phyloP scores from a whole-genome alignment of 2,329 filamentous ascomycete species.

The Fusarium liriodendri region DNA sequence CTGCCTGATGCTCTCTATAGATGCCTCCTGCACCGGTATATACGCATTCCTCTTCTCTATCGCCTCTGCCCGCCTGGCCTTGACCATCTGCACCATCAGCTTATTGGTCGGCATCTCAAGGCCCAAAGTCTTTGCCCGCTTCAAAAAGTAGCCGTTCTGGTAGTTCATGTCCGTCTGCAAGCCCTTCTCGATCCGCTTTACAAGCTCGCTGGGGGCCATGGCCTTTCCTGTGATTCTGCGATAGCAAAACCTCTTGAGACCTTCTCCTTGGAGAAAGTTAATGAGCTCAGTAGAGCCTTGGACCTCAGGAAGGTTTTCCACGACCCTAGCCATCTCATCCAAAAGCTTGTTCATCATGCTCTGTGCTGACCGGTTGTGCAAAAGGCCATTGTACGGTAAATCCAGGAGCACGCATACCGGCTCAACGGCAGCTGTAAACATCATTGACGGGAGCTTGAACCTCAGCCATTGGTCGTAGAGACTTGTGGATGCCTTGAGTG shows the following conservation, averaged over 20 bases:
- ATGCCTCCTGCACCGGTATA: constrained; percentile 52
- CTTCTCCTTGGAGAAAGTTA: constrained; percentile 66
- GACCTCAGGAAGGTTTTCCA: constrained; percentile 80
- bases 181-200: constrained; percentile 71
- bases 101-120: constrained; percentile 79
- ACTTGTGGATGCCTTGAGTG: constrained; percentile 38
- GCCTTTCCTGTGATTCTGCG: constrained; percentile 55
- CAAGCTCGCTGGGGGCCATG: constrained; percentile 70
- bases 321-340: constrained; percentile 78
- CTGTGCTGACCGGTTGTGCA: constrained; percentile 73
- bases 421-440: constrained; percentile 81
- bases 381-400: constrained; percentile 76
- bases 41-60: constrained; percentile 46
- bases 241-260: constrained; percentile 70
- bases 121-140: constrained; percentile 76
- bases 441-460: constrained; percentile 82
- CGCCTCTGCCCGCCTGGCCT: constrained; percentile 68
- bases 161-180: constrained; percentile 81
- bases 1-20: constrained; percentile 39
- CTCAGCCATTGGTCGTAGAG: constrained; percentile 65
- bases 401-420: constrained; percentile 85
- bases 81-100: constrained; percentile 77
- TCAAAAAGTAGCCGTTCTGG: constrained; percentile 89
- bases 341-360: constrained; percentile 78
- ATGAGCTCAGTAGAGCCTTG: constrained; percentile 68